Evolutionary conservation across 441 rosid genomes (phyloP).

Genomic region (Aquilaria agallochum): DNA sequence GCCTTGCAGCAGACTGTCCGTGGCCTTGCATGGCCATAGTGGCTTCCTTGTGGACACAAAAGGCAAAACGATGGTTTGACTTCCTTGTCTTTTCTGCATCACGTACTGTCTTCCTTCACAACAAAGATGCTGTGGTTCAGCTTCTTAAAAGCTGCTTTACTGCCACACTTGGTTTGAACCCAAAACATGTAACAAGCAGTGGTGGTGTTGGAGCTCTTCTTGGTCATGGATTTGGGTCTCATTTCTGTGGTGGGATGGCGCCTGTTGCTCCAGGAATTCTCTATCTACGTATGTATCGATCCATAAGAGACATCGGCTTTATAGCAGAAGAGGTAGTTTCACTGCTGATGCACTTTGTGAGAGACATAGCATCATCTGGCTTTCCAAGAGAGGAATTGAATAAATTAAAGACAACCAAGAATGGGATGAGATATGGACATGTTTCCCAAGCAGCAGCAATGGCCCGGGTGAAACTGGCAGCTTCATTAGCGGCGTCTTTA

Average conservation of each 20-base stretch:
- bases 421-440: constrained; percentile 49
- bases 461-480: constrained; percentile 60
- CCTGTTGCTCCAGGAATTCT: constrained; percentile 85
- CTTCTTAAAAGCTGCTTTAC: constrained; percentile 76
- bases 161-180: constrained; percentile 58
- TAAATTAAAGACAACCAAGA: constrained; percentile 43
- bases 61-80: constrained; percentile 85
- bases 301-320: constrained; percentile 53
- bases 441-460: constrained; percentile 59
- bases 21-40: constrained; percentile 93
- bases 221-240: constrained; percentile 82
- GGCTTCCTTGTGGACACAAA: constrained; percentile 79
- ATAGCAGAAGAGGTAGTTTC: constrained; percentile 60
- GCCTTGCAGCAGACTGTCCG: constrained; percentile 78
- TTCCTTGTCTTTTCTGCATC: constrained; percentile 79
- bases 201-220: constrained; percentile 81
- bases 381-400: constrained; percentile 35
- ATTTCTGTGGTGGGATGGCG: constrained; percentile 63
- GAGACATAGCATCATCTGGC: constrained; percentile 51
- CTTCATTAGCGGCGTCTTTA: constrained; percentile 66
- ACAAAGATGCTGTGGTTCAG: constrained; percentile 59
- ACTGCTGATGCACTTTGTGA: constrained; percentile 58
- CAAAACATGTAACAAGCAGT: constrained; percentile 41
- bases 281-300: constrained; percentile 62
- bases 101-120: constrained; percentile 75